A percentile compares a stretch with the other conserved stretches of the same genome.
phyloP scores from a whole-genome alignment of 1,284 basidiomycete species.

The Fomitiporia mediterranea region DNA sequence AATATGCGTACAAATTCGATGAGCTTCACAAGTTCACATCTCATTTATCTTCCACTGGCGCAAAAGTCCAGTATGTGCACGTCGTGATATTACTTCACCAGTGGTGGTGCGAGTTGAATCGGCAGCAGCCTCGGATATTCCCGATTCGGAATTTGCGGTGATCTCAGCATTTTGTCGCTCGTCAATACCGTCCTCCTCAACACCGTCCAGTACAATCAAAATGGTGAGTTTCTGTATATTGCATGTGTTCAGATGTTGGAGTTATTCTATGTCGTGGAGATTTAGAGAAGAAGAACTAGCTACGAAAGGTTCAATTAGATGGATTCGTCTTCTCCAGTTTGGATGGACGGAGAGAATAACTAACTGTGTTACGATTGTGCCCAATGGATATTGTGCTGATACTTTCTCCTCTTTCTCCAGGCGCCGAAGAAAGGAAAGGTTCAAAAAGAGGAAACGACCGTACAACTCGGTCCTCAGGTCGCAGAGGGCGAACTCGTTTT shows the following conservation, averaged over 20 bases:
- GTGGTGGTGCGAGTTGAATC: too few relatives aligned
- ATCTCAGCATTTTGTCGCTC: too few relatives aligned
- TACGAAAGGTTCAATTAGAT: neutral
- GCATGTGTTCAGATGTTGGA: neutral
- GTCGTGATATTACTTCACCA: too few relatives aligned
- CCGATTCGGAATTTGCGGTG: neutral
- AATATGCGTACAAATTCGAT: too few relatives aligned
- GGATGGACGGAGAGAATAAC: neutral
- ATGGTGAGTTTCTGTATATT: slow-evolving; percentile 8
- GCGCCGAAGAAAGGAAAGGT: slow-evolving; percentile 77
- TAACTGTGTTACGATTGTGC: neutral
- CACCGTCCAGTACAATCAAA: slow-evolving; percentile 4
- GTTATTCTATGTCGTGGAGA: neutral
- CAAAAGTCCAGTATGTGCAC: too few relatives aligned
- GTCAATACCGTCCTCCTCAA: neutral
- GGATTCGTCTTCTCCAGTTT: neutral
- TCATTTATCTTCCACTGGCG: too few relatives aligned
- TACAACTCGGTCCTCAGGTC: slow-evolving; percentile 90
- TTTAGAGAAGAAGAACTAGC: neutral
- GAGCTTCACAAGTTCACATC: too few relatives aligned
- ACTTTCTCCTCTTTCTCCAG: slow-evolving; percentile 34
- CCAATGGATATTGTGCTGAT: neutral
- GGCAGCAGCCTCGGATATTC: neutral
- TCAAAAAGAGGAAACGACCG: slow-evolving; percentile 74
- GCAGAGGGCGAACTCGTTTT: slow-evolving; percentile 94